Base-by-base conservation (phyloP, 352 stramenopile genomes). In the Phytophthora europaea region DNA sequence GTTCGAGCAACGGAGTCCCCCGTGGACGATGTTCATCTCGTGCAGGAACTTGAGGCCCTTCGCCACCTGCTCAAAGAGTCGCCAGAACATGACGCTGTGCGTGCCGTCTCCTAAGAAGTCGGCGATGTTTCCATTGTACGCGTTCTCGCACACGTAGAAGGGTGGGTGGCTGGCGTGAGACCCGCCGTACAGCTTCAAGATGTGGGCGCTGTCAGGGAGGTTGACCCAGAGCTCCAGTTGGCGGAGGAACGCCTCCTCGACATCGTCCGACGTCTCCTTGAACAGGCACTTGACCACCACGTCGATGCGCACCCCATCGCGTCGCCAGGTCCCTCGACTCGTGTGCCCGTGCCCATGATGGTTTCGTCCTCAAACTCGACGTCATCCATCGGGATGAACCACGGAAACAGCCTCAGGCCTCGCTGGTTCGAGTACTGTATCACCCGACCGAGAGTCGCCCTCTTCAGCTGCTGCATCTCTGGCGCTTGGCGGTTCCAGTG, bases 1-100 rank as follows among this genome's bases (percentile, higher is more conserved):
- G 63, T 97, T 97, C 13, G 69, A 83, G 31, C 84, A 86, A 66
- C 97, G 97, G 9, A 97, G 78, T n/a, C 91, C 91, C 13, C 91
- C 82, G 59, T 97, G 91, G 10, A 90, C 62, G 4, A 70, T 73
- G 1, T 80, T 70, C 9, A 54, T 33, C 2, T 22, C 20, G 66
- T 96, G 88, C 8, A 96, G 55, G 53, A 84, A 91, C 38, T 72
- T 23, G 3, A 96, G 68, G 0, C 83, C 90, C 9, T 65, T 20
- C 6, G 63, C 68, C 0, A 75, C 74, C 12, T 76, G 64, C 23
- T 53, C 26, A 28, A 74, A 77, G 18, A 77, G 50, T 26, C 47
- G 12, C 73, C 73, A 80, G 23, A 78, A 73, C 31, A 61, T 18
- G 8, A 57, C 26, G 0, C 22, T 22, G 23, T 72, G 52, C 18